Evolutionary conservation across 1,139 yeast genomes (phyloP).

Genomic region (Scheffersomyces cryptocercus): DNA sequence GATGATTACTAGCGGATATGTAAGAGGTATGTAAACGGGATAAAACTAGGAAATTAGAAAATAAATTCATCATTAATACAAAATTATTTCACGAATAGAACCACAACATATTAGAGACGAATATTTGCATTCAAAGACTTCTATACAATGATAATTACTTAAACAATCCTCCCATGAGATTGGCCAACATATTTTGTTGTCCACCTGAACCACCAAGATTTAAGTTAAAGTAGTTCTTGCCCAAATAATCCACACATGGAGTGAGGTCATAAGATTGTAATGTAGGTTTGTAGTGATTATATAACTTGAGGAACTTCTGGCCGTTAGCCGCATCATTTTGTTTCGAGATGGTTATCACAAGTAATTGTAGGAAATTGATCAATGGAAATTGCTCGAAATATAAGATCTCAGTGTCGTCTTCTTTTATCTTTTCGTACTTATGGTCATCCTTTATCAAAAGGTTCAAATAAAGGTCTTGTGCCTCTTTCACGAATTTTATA

Average conservation of each 20-base stretch:
- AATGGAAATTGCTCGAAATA: constrained; percentile 34
- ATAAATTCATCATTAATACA: not conserved
- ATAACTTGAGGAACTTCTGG: constrained; percentile 53
- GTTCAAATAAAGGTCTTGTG: constrained; percentile 41
- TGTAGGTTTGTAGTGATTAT: constrained; percentile 37
- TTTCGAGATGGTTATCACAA: constrained; percentile 63
- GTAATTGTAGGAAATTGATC: constrained; percentile 69
- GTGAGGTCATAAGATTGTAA: constrained; percentile 33
- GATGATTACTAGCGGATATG: constrained; percentile 3
- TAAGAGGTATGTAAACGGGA: not conserved
- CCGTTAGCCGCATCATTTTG: constrained; percentile 41
- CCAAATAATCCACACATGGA: constrained; percentile 51
- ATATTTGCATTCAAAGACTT: not conserved
- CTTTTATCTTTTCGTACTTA: constrained; percentile 12
- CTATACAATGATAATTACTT: constrained; percentile 22
- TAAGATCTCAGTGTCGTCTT: constrained; percentile 16
- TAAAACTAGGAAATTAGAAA: not conserved
- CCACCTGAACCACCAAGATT: constrained; percentile 54
- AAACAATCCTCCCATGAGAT: constrained; percentile 81
- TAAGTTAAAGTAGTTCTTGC: constrained; percentile 41
- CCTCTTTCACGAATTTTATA: constrained; percentile 54
- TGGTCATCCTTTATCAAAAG: constrained; percentile 19
- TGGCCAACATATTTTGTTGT: constrained; percentile 72
- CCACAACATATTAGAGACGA: too few species aligned
- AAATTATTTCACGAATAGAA: too few species aligned